Percentiles rank a stretch among this genome's conserved stretches.
Evolutionary conservation across 2,329 filamentous ascomycete species (phyloP).

Genomic region (Madurella fahalii): DNA sequence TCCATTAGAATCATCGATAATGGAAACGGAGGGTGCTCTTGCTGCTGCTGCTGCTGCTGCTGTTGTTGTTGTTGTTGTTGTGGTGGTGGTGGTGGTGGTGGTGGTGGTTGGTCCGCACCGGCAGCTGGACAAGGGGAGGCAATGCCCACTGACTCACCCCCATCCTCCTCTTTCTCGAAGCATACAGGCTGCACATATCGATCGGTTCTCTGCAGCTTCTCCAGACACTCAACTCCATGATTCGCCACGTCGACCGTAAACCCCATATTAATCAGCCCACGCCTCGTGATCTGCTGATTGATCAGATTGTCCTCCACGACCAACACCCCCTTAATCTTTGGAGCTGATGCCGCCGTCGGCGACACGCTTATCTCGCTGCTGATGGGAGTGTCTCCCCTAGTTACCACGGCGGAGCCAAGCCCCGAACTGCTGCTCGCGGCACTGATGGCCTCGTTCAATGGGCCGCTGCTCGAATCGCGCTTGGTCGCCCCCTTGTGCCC

Average conservation of each 20-base stretch:
- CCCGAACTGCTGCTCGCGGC: neutral
- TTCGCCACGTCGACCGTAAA: conserved; percentile 52
- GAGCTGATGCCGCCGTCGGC: neutral
- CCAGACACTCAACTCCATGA: conserved; percentile 53
- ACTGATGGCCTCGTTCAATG: conserved; percentile 6
- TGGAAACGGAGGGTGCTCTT: conserved; percentile 29
- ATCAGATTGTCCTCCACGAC: conserved; percentile 60
- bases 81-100: neutral
- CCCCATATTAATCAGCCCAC: conserved; percentile 47
- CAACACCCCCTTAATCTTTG: conserved; percentile 41
- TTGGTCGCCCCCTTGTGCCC: conserved; percentile 10
- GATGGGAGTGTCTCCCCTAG: conserved; percentile 13
- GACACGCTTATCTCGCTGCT: conserved; percentile 16
- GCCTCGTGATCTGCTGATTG: conserved; percentile 54
- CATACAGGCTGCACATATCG: conserved; percentile 13
- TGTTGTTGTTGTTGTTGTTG: neutral
- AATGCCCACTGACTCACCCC: neutral
- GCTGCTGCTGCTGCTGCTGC: neutral
- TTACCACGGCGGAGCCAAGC: neutral
- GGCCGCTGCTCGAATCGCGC: conserved; percentile 17
- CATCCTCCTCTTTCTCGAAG: neutral
- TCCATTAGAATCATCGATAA: conserved; percentile 69
- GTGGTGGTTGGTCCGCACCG: neutral
- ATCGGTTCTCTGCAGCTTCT: conserved; percentile 39
- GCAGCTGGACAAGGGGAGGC: neutral